Conservation (phyloP, 2,329 filamentous ascomycete species). For the Monosporascus sp. region DNA sequence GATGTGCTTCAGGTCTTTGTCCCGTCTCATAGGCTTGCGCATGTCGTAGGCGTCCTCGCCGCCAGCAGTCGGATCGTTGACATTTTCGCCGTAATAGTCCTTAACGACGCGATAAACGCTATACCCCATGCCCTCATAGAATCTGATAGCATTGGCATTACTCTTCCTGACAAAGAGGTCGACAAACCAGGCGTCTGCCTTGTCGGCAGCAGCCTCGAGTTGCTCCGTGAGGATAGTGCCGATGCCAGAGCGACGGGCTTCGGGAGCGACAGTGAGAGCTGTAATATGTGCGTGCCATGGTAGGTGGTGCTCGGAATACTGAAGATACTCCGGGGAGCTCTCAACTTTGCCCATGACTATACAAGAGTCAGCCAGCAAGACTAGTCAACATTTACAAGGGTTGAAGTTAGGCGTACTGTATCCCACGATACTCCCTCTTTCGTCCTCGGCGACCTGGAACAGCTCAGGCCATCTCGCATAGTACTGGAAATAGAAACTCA, state of each 20-base stretch:
- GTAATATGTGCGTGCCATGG: slow-evolving; percentile 99
- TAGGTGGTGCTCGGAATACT: slow-evolving; percentile 81
- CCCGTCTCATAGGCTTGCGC: slow-evolving; percentile 83
- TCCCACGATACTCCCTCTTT: slow-evolving; percentile 81
- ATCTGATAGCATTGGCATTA: slow-evolving; percentile 78
- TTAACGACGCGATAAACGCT: slow-evolving; percentile 83
- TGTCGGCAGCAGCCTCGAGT: slow-evolving; percentile 76
- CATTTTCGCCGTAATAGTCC: slow-evolving; percentile 88
- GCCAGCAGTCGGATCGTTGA: slow-evolving; percentile 53
- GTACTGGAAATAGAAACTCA: slow-evolving; percentile 93
- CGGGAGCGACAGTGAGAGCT: slow-evolving; percentile 84
- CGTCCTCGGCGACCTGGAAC: slow-evolving; percentile 86
- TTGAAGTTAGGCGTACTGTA: slow-evolving; percentile 62
- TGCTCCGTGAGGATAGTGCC: slow-evolving; percentile 77
- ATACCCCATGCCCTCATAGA: slow-evolving; percentile 91
- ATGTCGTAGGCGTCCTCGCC: slow-evolving; percentile 94
- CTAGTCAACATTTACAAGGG: slow-evolving; percentile 15
- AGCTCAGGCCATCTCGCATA: slow-evolving; percentile 92
- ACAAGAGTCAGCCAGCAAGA: slow-evolving; percentile 2
- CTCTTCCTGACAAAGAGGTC: slow-evolving; percentile 89
- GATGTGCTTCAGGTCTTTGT: slow-evolving; percentile 69
- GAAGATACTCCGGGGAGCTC: slow-evolving; percentile 69
- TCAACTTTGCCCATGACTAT: slow-evolving; percentile 96
- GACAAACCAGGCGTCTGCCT: slow-evolving; percentile 86
- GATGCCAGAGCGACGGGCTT: slow-evolving; percentile 78